Base-by-base conservation (phyloP, 257 asterid genomes). In the Schizonepeta tenuifolia region DNA sequence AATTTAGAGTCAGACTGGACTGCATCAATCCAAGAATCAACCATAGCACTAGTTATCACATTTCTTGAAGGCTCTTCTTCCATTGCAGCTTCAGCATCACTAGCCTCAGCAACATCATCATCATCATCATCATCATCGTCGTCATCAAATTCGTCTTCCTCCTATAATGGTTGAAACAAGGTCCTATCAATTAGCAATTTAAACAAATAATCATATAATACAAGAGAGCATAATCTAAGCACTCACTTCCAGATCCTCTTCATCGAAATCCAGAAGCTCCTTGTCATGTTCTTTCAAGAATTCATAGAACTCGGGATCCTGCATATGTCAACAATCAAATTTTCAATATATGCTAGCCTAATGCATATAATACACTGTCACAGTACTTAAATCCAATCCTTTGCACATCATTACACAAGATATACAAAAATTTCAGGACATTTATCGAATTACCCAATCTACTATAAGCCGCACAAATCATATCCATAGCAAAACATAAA, bases 301-400 rank as follows among this genome's bases (percentile, higher is more conserved):
- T 75, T 90, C 90, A 72, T 82, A 92, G 73, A 92, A 95, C 82
- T 90, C 99, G 0, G 97, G 98, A 66, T 95, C 96, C 98, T 92
- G 89, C 77, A 85, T 18, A 76, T 24, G 63, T 62, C n/a, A 56
- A 70, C 28, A 6, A 62, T 71, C 76, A 67, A 67, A 56, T 24
- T 24, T 24, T 24, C 26, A 24, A 24, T 24, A 24, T 24, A 24
- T 24, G 26, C 26, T 24, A 24, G 2, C 26, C 26, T 24, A 24
- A 24, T 1, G 26, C 26, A 24, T 24, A 24, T 24, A 24, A 24
- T 24, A 2, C 26, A 24, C 26, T 2, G 2, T 24, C 1, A 24
- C 26, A 24, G 26, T 1, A 38, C 68, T 46, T 54, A 35, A n/a
- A 24, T 24, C 2, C 26, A 24, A 1, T 24, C 26, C 26, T 24